Conservation (phyloP, 257 asterid genomes). For the Solanum chiquidenum region DNA sequence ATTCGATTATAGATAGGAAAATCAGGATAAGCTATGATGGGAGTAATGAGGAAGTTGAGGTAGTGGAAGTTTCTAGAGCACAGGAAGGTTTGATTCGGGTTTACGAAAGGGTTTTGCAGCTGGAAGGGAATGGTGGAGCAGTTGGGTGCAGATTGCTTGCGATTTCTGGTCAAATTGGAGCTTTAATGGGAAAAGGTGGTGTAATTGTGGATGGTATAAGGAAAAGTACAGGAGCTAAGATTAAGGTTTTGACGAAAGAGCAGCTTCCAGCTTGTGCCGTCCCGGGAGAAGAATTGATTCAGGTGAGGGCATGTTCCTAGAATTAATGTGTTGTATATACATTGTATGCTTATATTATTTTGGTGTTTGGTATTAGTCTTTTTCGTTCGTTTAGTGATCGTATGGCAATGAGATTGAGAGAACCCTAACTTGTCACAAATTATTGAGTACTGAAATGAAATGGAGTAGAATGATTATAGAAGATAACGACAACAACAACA, state of each 20-base stretch:
- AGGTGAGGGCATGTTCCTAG: slow-evolving; percentile 15
- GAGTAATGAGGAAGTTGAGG: slow-evolving; percentile 4
- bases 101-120: slow-evolving; percentile 48
- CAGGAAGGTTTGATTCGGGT: slow-evolving; percentile 50
- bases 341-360: neutral
- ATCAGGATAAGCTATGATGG: neutral
- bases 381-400: neutral
- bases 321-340: neutral
- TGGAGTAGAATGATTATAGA: neutral
- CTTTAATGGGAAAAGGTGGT: slow-evolving; percentile 49
- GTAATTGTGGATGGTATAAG: slow-evolving; percentile 24
- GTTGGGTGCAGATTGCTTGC: slow-evolving; percentile 40
- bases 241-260: slow-evolving; percentile 33
- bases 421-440: neutral
- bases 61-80: slow-evolving; percentile 32
- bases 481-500: neutral
- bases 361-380: neutral
- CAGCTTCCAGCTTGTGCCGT: slow-evolving; percentile 38
- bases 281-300: slow-evolving; percentile 43
- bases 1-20: slow-evolving; percentile 18
- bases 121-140: slow-evolving; percentile 18
- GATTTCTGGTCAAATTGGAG: slow-evolving; percentile 27
- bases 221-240: slow-evolving; percentile 35
- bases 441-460: neutral
- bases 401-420: neutral